Conservation (phyloP, 192 early-diverging fungal species). For the Chytriomyces hyalinus region DNA sequence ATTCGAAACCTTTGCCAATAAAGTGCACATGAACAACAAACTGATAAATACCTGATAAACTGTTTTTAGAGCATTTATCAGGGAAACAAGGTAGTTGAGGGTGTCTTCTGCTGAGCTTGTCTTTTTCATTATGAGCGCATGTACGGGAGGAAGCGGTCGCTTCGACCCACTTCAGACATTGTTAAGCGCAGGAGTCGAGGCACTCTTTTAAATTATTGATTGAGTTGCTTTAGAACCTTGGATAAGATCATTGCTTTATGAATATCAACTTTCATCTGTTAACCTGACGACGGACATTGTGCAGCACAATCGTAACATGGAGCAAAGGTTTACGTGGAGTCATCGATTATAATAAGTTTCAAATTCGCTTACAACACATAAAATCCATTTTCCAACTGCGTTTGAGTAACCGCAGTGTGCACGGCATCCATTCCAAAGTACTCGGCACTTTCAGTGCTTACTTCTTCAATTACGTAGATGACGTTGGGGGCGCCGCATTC, state of each 20-base stretch:
- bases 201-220: too few relatives aligned
- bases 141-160: too few relatives aligned
- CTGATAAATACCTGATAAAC: constrained; percentile 55
- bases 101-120: constrained; percentile 81
- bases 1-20: not conserved
- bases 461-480: constrained; percentile 89
- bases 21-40: not conserved
- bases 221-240: too few relatives aligned
- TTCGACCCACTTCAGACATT: too few relatives aligned
- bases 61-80: constrained; percentile 62
- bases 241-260: too few relatives aligned
- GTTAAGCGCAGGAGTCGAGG: too few relatives aligned
- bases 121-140: too few relatives aligned
- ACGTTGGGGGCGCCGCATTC: constrained; percentile 73
- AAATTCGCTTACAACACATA: constrained; percentile 59
- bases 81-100: constrained; percentile 71
- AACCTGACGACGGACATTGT: too few relatives aligned
- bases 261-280: too few relatives aligned
- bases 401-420: constrained; percentile 73
- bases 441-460: constrained; percentile 64
- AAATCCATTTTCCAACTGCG: constrained; percentile 80
- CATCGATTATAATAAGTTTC: too few relatives aligned
- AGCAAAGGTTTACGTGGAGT: too few relatives aligned
- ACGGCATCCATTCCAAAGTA: constrained; percentile 66
- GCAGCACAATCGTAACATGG: too few relatives aligned